phyloP scores from a whole-genome alignment of 129 eudicot species.

The Sambucus nigra region DNA sequence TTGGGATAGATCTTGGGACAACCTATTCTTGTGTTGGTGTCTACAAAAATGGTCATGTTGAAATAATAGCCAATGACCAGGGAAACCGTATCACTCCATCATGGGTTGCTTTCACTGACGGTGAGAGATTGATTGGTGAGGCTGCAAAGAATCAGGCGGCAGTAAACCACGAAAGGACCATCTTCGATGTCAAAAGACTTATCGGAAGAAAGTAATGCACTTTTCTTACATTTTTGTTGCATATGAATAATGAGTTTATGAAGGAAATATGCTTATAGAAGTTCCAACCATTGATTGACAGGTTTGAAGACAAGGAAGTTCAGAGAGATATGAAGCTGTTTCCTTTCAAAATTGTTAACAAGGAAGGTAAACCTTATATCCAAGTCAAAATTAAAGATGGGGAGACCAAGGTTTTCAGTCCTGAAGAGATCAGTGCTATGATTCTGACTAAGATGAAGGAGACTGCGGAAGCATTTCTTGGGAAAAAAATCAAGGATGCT shows the following conservation, averaged over 20 bases:
- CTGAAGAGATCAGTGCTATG: conserved; percentile 59
- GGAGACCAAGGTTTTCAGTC: conserved; percentile 54
- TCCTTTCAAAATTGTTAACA: conserved; percentile 43
- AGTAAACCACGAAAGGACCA: conserved; percentile 51
- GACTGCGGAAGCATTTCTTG: conserved; percentile 59
- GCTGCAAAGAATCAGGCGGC: conserved; percentile 78
- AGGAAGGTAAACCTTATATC: conserved; percentile 50
- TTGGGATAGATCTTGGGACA: conserved; percentile 70
- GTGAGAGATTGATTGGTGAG: conserved; percentile 77
- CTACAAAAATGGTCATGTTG: conserved; percentile 68
- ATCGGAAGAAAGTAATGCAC: conserved; percentile 53
- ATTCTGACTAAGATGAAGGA: conserved; percentile 53
- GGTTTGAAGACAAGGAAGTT: conserved; percentile 61
- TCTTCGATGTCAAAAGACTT: conserved; percentile 68
- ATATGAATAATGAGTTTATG: background rate
- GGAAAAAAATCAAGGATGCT: conserved; percentile 52
- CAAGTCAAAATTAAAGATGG: conserved; percentile 46
- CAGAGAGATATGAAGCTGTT: conserved; percentile 45
- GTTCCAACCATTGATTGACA: conserved; percentile 8
- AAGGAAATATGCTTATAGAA: background rate
- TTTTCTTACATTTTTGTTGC: background rate
- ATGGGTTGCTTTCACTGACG: conserved; percentile 66
- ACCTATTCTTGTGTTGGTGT: conserved; percentile 77
- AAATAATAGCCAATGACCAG: conserved; percentile 69
- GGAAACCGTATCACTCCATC: conserved; percentile 75